Evolutionary conservation across 225 moss, liverwort and hornwort species (phyloP), one percentile per base, ranked within the genome.

Genomic region (Polytrichum formosum): DNA sequence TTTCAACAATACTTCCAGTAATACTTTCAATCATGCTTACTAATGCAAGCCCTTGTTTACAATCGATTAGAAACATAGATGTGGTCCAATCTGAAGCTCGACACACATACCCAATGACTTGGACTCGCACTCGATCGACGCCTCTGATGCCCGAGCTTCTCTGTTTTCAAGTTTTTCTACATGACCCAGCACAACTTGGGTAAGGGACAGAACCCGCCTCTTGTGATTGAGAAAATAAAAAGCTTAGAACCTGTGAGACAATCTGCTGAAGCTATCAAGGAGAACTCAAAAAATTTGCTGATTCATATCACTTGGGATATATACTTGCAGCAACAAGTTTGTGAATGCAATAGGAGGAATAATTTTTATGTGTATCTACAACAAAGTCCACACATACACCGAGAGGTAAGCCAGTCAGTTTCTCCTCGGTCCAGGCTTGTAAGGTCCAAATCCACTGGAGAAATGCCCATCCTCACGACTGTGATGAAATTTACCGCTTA

Each of bases 91-190:
- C 9, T 20, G 7, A 56, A 20, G 20, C 58, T 58, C 4, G 20
- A 23, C 21, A 6, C 46, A 58, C 23, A 8, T 71, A 71, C 71
- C 71, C 71, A 61, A 19, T 71, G 61, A 19, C 35, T 28, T 72
- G 73, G 76, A 61, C 76, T 76, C 54, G 56, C 75, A 66, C 76
- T 76, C 54, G 75, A 75, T 75, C 71, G 70, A 46, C 73, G 78
- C 69, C 74, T 80, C 35, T 77, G 68, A 72, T 76, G 78, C 6
- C 69, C 72, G n/a, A 72, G 31, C 13, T 83, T 87, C 65, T 81
- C 86, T 31, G 76, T 73, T 28, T 78, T 83, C 80, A 73, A 81
- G 64, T 85, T 85, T 68, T 70, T 77, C 85, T 85, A 77, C 46
- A 71, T 71, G 54, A 2, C 21, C 71, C 67, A 69, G 33, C 4